Percentiles rank a stretch among this genome's conserved stretches.
Evolutionary conservation across 805 yeast species (phyloP).

Genomic region (Starmerella gropengiesseri): DNA sequence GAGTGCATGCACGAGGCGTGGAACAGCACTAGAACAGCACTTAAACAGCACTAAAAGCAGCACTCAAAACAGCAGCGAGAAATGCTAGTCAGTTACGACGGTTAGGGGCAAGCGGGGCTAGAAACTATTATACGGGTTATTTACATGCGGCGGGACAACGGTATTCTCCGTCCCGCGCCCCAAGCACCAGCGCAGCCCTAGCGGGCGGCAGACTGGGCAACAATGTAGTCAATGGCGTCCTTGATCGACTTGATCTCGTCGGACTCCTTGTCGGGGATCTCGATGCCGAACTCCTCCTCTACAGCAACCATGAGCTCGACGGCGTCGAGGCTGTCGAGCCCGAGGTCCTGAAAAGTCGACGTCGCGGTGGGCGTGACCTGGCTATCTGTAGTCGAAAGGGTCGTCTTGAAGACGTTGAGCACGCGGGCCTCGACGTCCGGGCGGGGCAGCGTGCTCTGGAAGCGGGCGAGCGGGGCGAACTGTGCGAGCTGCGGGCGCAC

Average conservation of each 20-base stretch:
- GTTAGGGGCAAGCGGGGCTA: no score
- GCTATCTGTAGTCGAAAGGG: conserved; percentile 21
- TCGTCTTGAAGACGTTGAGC: conserved; percentile 53
- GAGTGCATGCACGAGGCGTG: no score
- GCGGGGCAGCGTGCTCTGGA: conserved; percentile 39
- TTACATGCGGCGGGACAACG: no score
- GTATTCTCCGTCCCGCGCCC: no score
- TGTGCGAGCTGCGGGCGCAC: conserved; percentile 12
- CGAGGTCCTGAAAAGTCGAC: conserved; percentile 45
- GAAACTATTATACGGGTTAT: no score
- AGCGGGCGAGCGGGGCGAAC: conserved; percentile 21
- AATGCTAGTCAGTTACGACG: no score
- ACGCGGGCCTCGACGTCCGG: conserved; percentile 78
- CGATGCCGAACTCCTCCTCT: conserved; percentile 69
- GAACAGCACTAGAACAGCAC: no score
- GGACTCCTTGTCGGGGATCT: conserved; percentile 53
- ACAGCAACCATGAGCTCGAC: conserved; percentile 93
- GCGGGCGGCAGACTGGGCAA: conserved; percentile 40
- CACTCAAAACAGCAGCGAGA: no score
- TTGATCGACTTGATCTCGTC: conserved; percentile 89
- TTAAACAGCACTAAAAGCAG: no score
- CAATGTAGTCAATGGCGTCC: conserved; percentile 82
- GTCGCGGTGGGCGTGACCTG: conserved; percentile 33
- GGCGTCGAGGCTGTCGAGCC: conserved; percentile 87
- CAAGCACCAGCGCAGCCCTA: conserved; percentile 11